A percentile compares a stretch with the other conserved stretches of the same genome.
These are phyloP conservation scores for Suhomyces faveliae DNA, from an alignment of 805 yeast species.

Conservation along the genomic window DNA sequence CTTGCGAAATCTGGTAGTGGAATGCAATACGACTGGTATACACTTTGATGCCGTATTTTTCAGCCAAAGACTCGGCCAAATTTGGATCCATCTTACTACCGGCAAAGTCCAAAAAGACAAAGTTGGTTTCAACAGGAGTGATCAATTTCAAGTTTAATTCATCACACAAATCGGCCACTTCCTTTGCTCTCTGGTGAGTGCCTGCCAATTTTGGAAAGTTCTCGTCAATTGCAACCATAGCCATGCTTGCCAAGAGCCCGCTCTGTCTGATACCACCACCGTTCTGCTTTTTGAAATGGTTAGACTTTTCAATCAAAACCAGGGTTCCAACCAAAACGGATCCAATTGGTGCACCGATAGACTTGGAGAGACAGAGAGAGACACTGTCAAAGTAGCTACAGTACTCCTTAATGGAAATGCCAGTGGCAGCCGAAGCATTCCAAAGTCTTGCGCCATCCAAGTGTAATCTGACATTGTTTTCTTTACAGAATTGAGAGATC, in stretches of 20 bases:
- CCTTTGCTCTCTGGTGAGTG: slow-evolving; percentile 36
- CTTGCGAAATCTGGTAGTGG: slow-evolving; percentile 35
- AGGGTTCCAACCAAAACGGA: slow-evolving; percentile 36
- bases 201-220: slow-evolving; percentile 30
- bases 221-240: slow-evolving; percentile 40
- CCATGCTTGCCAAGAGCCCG: slow-evolving; percentile 42
- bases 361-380: slow-evolving; percentile 42
- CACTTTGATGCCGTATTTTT: slow-evolving; percentile 54
- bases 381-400: slow-evolving; percentile 42
- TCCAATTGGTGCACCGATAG: slow-evolving; percentile 46
- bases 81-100: slow-evolving; percentile 30
- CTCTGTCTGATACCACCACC: slow-evolving; percentile 47
- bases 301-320: slow-evolving; percentile 39
- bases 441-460: slow-evolving; percentile 46
- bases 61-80: slow-evolving; percentile 46
- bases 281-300: slow-evolving; percentile 43
- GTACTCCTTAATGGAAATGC: slow-evolving; percentile 38
- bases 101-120: slow-evolving; percentile 38
- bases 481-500: slow-evolving; percentile 34
- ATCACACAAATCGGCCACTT: slow-evolving; percentile 32
- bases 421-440: slow-evolving; percentile 44
- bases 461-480: slow-evolving; percentile 35
- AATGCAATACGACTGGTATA: slow-evolving; percentile 31
- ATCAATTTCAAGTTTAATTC: slow-evolving; percentile 28
- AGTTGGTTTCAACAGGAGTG: slow-evolving; percentile 41